These are phyloP conservation scores for Gaertneriomyces sp. DNA, from an alignment of 192 early-diverging fungal species.

Conservation along the genomic window DNA sequence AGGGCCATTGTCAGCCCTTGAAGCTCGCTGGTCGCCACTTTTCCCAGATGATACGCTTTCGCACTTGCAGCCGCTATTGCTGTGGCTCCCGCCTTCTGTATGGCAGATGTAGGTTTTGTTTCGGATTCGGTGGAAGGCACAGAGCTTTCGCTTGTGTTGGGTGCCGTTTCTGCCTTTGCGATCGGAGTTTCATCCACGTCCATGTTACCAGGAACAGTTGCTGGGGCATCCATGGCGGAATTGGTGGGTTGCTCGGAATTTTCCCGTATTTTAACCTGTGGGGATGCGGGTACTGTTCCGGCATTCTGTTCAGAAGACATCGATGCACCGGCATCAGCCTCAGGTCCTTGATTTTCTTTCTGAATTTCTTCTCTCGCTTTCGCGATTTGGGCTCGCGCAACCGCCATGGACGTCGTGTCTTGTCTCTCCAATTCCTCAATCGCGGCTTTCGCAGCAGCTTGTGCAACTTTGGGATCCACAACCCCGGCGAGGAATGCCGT, in stretches of 20 bases:
- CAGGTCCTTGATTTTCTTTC: slow-evolving; percentile 7
- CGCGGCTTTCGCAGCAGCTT: slow-evolving; percentile 82
- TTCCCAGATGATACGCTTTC: slow-evolving; percentile 77
- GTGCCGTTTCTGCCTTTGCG: slow-evolving; percentile 5
- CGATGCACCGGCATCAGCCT: slow-evolving; percentile 22
- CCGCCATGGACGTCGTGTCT: slow-evolving; percentile 1
- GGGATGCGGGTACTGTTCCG: background rate
- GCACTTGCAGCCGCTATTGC: slow-evolving; percentile 91
- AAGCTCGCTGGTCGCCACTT: slow-evolving; percentile 83
- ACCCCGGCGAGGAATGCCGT: slow-evolving; percentile 83
- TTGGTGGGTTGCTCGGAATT: background rate
- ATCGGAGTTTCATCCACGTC: slow-evolving; percentile 13
- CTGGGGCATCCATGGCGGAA: slow-evolving; percentile 16
- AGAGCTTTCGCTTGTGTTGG: background rate
- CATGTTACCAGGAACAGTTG: background rate
- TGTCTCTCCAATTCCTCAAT: slow-evolving; percentile 57
- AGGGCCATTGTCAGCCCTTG: slow-evolving; percentile 74
- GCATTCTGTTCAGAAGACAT: slow-evolving; percentile 17
- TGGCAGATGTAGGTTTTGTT: background rate
- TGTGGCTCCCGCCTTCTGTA: slow-evolving; percentile 77
- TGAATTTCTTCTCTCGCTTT: slow-evolving; percentile 17
- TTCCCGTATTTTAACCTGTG: background rate
- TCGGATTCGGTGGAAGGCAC: background rate
- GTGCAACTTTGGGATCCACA: slow-evolving; percentile 83
- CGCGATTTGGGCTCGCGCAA: slow-evolving; percentile 6